Evolutionary conservation across 495 filamentous ascomycete genomes (phyloP).

Genomic region (Daldinia caldariorum): DNA sequence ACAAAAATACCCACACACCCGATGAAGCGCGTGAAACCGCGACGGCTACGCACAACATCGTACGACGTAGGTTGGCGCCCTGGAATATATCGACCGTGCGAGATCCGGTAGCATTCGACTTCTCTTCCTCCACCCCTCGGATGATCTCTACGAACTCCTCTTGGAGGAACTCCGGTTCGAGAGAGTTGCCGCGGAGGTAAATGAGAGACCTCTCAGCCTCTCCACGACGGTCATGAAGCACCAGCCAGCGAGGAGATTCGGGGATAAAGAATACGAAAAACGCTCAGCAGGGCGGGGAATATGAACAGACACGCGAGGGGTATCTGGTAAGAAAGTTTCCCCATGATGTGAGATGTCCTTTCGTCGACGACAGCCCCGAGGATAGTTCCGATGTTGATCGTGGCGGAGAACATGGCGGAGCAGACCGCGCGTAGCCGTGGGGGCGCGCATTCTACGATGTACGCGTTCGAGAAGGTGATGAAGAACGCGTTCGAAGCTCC

Average conservation of each 20-base stretch:
- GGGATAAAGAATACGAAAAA: slow-evolving; percentile 59
- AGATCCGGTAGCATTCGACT: slow-evolving; percentile 35
- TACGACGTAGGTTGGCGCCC: slow-evolving; percentile 46
- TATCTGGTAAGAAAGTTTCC: slow-evolving; percentile 57
- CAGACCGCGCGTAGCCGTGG: slow-evolving; percentile 54
- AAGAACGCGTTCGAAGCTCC: slow-evolving; percentile 58
- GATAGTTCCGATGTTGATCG: slow-evolving; percentile 57
- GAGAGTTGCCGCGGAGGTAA: slow-evolving; percentile 34
- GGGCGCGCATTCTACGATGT: slow-evolving; percentile 54
- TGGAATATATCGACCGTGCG: slow-evolving; percentile 44
- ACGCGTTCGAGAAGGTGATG: slow-evolving; percentile 59
- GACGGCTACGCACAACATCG: slow-evolving; percentile 41
- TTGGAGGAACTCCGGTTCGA: slow-evolving; percentile 44
- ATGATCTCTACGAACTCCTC: slow-evolving; percentile 47
- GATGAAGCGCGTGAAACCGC: slow-evolving; percentile 44
- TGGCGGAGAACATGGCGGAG: slow-evolving; percentile 56
- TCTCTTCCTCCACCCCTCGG: slow-evolving; percentile 45
- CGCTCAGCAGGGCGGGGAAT: slow-evolving; percentile 55
- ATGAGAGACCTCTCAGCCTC: slow-evolving; percentile 40
- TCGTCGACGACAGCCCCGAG: slow-evolving; percentile 62
- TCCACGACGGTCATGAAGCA: slow-evolving; percentile 39
- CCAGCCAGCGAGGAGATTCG: slow-evolving; percentile 58
- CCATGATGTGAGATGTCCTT: slow-evolving; percentile 53
- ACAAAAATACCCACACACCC: slow-evolving; percentile 46
- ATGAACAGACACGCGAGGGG: slow-evolving; percentile 60